Evolutionary conservation across 2,329 filamentous ascomycete species (phyloP).

Genomic region (Delphinella strobiligena): DNA sequence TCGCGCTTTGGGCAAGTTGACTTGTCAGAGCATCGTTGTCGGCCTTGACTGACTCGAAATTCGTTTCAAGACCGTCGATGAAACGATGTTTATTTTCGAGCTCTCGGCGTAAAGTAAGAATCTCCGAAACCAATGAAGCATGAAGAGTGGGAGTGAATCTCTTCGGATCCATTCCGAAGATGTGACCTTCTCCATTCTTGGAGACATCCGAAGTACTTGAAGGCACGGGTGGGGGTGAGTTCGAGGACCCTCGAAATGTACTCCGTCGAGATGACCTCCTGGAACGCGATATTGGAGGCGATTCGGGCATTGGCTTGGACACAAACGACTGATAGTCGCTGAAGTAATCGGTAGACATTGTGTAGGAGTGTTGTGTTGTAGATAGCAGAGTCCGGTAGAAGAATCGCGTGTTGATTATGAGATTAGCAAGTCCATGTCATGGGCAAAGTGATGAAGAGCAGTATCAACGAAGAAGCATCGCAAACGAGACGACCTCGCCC

Average conservation of each 20-base stretch:
- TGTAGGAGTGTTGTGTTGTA: too few species aligned
- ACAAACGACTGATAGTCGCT: conserved; percentile 30
- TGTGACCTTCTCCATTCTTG: conserved; percentile 45
- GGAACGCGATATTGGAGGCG: conserved; percentile 43
- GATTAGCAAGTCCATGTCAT: too few species aligned
- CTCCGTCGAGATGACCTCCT: conserved; percentile 48
- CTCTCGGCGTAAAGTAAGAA: conserved; percentile 73
- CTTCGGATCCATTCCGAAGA: conserved; percentile 71
- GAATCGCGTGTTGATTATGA: too few species aligned
- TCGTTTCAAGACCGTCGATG: conserved; percentile 73
- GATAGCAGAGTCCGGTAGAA: too few species aligned
- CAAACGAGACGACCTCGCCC: too few species aligned
- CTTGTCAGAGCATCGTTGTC: conserved; percentile 63
- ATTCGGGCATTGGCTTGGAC: conserved; percentile 52
- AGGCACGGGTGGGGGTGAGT: conserved; percentile 48
- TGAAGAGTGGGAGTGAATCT: conserved; percentile 92
- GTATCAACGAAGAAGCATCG: too few species aligned
- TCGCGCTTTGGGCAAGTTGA: conserved; percentile 50
- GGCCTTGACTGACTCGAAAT: conserved; percentile 55
- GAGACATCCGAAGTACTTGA: too few species aligned
- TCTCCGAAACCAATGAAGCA: conserved; percentile 89
- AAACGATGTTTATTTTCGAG: conserved; percentile 79
- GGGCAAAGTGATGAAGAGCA: too few species aligned
- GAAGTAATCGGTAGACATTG: conserved; percentile 33
- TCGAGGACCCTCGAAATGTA: conserved; percentile 50